Conservation (phyloP, 2,329 filamentous ascomycete genomes). For the Alternaria panax region DNA sequence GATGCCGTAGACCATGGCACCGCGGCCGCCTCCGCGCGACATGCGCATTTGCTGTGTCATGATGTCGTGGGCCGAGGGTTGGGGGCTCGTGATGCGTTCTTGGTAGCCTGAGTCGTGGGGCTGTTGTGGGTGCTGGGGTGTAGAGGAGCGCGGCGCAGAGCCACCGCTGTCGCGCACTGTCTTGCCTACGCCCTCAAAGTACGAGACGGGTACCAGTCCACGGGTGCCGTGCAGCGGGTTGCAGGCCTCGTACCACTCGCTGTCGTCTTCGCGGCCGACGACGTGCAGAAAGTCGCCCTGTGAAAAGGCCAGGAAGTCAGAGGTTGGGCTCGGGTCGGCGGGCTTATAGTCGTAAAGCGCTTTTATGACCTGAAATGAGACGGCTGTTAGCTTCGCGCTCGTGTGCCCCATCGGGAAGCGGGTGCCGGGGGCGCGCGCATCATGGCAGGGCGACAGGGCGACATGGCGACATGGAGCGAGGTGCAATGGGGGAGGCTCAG, state of each 20-base stretch:
- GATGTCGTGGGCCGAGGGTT: constrained; percentile 38
- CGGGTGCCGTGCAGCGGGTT: constrained; percentile 90
- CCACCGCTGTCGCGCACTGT: constrained; percentile 84
- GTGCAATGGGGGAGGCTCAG: background rate
- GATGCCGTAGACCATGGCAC: constrained; percentile 93
- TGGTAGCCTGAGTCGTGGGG: constrained; percentile 94
- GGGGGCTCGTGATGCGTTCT: constrained; percentile 56
- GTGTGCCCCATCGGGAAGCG: constrained; percentile 25
- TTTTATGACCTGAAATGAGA: constrained; percentile 79
- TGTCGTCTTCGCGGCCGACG: constrained; percentile 91
- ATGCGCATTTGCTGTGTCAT: constrained; percentile 44
- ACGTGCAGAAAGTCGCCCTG: constrained; percentile 98
- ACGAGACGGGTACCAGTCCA: constrained; percentile 90
- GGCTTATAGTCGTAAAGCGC: constrained; percentile 96
- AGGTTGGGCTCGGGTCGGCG: constrained; percentile 66
- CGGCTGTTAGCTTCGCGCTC: constrained; percentile 37
- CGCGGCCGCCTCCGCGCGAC: constrained; percentile 61
- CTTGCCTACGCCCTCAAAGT: constrained; percentile 91
- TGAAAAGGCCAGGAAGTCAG: constrained; percentile 79
- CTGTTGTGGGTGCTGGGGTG: constrained; percentile 54
- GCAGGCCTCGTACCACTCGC: constrained; percentile 98
- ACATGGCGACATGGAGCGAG: constrained; percentile 4
- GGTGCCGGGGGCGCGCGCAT: constrained; percentile 17
- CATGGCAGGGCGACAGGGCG: constrained; percentile 5
- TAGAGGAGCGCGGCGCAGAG: constrained; percentile 51